A percentile compares a stretch with the other conserved stretches of the same genome.
Evolutionary conservation across 352 stramenopile species (phyloP).

Genomic region (Phytopythium mirpurense): DNA sequence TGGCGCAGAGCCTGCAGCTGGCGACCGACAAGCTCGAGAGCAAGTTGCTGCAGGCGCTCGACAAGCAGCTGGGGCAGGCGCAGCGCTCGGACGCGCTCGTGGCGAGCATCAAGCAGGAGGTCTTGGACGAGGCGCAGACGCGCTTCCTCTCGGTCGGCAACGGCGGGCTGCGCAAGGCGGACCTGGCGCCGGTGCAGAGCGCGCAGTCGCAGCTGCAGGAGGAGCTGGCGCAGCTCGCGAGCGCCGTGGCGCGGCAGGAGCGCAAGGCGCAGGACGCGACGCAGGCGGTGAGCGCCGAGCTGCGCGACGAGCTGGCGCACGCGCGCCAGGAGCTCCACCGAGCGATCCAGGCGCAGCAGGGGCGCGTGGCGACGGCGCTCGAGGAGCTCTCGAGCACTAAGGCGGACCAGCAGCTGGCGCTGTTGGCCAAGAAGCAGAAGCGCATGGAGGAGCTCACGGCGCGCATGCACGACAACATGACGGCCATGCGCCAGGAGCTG

Average conservation of each 20-base stretch:
- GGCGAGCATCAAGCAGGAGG: constrained; percentile 42
- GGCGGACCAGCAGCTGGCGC: constrained; percentile 43
- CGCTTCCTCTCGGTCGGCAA: constrained; percentile 20
- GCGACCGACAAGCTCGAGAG: constrained; percentile 66
- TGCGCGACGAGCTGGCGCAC: constrained; percentile 52
- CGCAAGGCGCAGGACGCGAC: constrained; percentile 59
- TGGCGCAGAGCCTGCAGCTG: constrained; percentile 48
- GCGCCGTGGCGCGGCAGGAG: constrained; percentile 55
- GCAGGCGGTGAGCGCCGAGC: constrained; percentile 21
- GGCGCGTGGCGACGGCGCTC: constrained; percentile 29
- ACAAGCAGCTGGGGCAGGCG: constrained; percentile 38
- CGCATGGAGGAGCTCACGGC: constrained; percentile 45
- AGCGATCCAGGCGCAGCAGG: constrained; percentile 45
- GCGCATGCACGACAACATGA: constrained; percentile 35
- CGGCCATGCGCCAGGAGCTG: constrained; percentile 34
- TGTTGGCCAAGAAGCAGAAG: constrained; percentile 53
- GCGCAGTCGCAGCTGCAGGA: constrained; percentile 59
- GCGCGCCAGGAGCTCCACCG: constrained; percentile 54
- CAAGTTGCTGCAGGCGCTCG: constrained; percentile 44
- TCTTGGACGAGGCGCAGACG: constrained; percentile 55
- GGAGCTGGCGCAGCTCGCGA: constrained; percentile 48
- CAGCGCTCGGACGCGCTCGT: constrained; percentile 49
- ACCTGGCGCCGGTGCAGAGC: constrained; percentile 48
- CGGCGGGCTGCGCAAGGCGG: constrained; percentile 36
- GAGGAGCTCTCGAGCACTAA: constrained; percentile 50